Conservation (phyloP, 495 filamentous ascomycete species). For the Hyaloscypha variabilis region DNA sequence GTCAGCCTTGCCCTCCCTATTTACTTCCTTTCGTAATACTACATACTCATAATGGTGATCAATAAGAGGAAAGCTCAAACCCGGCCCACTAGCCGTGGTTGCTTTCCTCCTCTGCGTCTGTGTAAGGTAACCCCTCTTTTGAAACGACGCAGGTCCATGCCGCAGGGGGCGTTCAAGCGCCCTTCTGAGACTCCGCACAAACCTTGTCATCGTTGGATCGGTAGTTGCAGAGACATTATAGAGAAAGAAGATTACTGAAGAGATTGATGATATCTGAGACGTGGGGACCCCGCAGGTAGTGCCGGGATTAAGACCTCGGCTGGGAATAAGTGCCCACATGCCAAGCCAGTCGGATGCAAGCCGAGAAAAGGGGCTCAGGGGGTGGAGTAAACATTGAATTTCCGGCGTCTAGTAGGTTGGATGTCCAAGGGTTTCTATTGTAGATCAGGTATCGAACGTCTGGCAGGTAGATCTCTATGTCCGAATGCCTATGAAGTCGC, state of each 20-base stretch:
- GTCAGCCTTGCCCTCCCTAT: not conserved
- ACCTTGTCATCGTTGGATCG: not conserved
- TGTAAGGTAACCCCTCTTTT: constrained; percentile 3
- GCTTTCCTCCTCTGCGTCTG: constrained; percentile 15
- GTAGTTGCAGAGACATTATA: not conserved
- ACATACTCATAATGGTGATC: constrained; percentile 33
- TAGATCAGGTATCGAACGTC: too few species aligned
- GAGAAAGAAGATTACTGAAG: not conserved
- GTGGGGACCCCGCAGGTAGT: constrained; percentile 2
- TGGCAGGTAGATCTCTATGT: too few species aligned
- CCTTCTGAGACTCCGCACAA: not conserved
- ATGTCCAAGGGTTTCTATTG: too few species aligned
- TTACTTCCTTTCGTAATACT: not conserved
- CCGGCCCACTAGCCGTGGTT: constrained; percentile 3
- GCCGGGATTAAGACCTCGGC: constrained; percentile 7
- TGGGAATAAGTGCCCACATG: not conserved
- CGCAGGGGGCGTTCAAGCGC: not conserved
- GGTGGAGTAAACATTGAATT: not conserved
- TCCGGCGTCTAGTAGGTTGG: too few species aligned
- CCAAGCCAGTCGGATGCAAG: not conserved
- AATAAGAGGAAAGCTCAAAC: constrained; percentile 18
- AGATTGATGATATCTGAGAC: not conserved
- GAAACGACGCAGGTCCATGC: not conserved
- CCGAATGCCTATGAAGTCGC: too few species aligned
- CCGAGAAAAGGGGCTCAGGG: not conserved